Conservation (phyloP, 257 asterid genomes). For the Verbascum thapsus region DNA sequence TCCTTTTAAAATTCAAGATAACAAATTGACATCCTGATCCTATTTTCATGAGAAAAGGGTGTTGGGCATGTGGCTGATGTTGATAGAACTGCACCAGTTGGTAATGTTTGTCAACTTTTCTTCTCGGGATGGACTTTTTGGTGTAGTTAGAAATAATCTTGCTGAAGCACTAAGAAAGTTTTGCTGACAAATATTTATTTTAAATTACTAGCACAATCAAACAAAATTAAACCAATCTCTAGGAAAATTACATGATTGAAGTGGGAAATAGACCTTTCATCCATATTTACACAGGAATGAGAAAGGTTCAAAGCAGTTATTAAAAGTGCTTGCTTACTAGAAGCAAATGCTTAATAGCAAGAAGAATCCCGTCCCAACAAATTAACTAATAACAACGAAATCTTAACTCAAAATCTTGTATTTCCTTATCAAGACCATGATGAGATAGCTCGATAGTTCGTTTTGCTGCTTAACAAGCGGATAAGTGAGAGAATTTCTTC, state of each 20-base stretch:
- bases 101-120: conserved; percentile 39
- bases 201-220: background rate
- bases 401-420: conserved; percentile 3
- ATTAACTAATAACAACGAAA: background rate
- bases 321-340: background rate
- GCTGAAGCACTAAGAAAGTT: conserved; percentile 5
- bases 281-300: background rate
- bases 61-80: conserved; percentile 59
- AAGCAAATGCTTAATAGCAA: background rate
- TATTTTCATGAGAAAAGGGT: conserved; percentile 22
- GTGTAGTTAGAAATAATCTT: conserved; percentile 15
- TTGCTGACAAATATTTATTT: background rate
- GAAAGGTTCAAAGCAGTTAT: background rate
- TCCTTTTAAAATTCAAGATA: conserved; percentile 14
- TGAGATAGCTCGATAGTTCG: conserved; percentile 9
- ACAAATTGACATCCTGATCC: conserved; percentile 19
- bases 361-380: background rate
- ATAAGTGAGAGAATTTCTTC: background rate
- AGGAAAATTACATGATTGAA: background rate
- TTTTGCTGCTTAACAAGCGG: conserved; percentile 17
- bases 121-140: background rate
- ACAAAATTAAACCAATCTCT: background rate
- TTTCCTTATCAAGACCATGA: background rate
- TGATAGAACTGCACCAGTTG: conserved; percentile 61
- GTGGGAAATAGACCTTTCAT: too few relatives aligned